Evolutionary conservation across 2,329 filamentous ascomycete genomes (phyloP).

Genomic region (Sporothrix curviconia): DNA sequence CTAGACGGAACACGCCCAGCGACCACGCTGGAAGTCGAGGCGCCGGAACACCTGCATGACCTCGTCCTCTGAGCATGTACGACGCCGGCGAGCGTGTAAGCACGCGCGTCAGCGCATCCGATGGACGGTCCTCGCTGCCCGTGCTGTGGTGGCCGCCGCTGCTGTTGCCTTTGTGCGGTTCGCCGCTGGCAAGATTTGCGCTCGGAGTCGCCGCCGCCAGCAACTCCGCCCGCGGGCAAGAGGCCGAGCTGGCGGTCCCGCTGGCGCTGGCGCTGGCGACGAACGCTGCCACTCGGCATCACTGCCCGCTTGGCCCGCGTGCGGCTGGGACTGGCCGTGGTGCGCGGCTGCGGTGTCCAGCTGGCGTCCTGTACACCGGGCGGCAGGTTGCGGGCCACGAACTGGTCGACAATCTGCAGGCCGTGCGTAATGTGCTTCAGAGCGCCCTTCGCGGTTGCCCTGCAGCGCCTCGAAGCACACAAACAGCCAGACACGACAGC

Average conservation of each 20-base stretch:
- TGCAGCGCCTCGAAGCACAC: conserved; percentile 33
- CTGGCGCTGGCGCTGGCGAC: conserved; percentile 1
- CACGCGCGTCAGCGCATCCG: neutral
- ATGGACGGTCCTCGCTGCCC: neutral
- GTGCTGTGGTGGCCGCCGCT: neutral
- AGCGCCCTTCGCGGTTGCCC: conserved; percentile 29
- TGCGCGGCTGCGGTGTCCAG: neutral
- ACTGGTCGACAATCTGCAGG: conserved; percentile 31
- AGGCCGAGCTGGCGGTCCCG: neutral
- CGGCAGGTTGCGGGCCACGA: conserved; percentile 19
- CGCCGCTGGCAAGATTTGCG: too few species aligned
- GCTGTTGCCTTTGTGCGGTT: neutral
- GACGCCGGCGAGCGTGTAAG: conserved; percentile 17
- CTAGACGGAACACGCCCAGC: conserved; percentile 18
- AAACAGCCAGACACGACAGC: conserved; percentile 33
- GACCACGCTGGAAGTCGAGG: conserved; percentile 27
- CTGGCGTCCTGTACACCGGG: neutral
- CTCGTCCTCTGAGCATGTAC: conserved; percentile 24
- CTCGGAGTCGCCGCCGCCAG: neutral
- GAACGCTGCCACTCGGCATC: neutral
- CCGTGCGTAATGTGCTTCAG: conserved; percentile 32
- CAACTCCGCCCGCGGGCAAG: neutral
- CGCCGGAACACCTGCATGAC: conserved; percentile 26
- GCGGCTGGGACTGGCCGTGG: neutral
- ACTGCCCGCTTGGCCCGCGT: too few species aligned